phyloP scores from a whole-genome alignment of 331 rosid genomes.

The Dryas integrifolia region DNA sequence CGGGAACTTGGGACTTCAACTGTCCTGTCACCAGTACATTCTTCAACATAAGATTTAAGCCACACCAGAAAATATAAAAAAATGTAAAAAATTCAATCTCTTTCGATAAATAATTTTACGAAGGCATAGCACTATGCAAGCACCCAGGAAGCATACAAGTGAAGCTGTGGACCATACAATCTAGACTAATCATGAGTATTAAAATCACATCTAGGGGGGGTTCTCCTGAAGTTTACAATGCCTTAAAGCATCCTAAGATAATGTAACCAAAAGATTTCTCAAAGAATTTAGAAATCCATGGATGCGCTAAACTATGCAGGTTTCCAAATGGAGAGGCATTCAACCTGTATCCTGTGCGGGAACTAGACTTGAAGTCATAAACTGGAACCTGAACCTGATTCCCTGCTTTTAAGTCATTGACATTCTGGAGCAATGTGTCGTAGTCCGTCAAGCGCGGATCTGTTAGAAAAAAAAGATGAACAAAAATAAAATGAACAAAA shows the following conservation, averaged over 20 bases:
- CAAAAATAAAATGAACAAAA: constrained; percentile 6
- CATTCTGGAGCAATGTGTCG: constrained; percentile 78
- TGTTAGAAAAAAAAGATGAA: constrained; percentile 34
- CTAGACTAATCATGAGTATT: neutral
- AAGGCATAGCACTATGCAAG: neutral
- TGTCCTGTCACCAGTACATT: constrained; percentile 47
- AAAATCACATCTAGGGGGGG: neutral
- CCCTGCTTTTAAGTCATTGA: constrained; percentile 71
- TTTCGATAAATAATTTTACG: neutral
- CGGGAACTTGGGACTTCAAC: constrained; percentile 63
- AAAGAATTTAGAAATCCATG: neutral
- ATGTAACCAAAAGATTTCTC: constrained; percentile 2
- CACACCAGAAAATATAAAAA: constrained; percentile 1
- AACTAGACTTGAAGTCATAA: constrained; percentile 90
- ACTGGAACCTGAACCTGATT: constrained; percentile 72
- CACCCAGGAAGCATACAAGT: neutral
- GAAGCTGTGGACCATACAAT: neutral
- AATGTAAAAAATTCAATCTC: neutral
- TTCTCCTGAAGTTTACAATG: neutral
- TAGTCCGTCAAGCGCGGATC: constrained; percentile 98
- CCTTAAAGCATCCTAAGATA: neutral
- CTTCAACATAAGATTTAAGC: constrained; percentile 24
- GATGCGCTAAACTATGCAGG: constrained; percentile 22
- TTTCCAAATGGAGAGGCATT: constrained; percentile 24
- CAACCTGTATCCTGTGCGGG: constrained; percentile 87